Evolutionary conservation across 1,139 yeast species (phyloP), one percentile per base, ranked within the genome.

Genomic region (Pichia sp.): DNA sequence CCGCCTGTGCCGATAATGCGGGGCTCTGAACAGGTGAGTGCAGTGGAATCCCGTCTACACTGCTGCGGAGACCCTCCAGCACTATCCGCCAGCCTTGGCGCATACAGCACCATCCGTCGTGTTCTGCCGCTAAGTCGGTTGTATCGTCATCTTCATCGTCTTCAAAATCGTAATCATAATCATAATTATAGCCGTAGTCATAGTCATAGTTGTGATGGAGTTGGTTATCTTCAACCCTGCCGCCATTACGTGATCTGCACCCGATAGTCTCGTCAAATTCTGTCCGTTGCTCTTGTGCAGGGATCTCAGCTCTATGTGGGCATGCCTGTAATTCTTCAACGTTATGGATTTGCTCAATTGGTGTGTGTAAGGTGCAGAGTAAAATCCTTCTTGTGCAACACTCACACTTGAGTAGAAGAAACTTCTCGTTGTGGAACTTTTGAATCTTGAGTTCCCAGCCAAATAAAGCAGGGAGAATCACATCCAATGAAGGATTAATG

Each of bases 371-470:
- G 8, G 39, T 25, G 2, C 40, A 45, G 2, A 59, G 30, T 9
- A 56, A 39, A 3, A 63, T 46, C 6, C 66, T 48, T 40, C 66
- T 47, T 2, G 58, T 53, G 39, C 66, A 64, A 27, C 53, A 52
- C 13, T 45, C 38, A 27, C 66, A 62, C 11, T 40, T 38, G 15
- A 62, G 35, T 1, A 63, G 37, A 2, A 48, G 29, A 18, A 55
- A 38, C 11, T 44, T 47, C 4, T 49, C 48, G 11, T 47, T 38
- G 2, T 56, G 53, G 32, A 57, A 57, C 18, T 33, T 36, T 29
- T 56, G 60, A 10, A 48, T 44, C 31, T 48, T 52, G 22, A 55
- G 31, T 15, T 37, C 55, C 67, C 67, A 63, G 2, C 67, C 67
- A 4, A 60, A 42, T 9, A 62, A 34, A 2, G 38, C 44, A 18